Percentiles rank a stretch among this genome's conserved stretches.
Conservation (phyloP, 2,329 filamentous ascomycete genomes). For the Monilinia polystroma region DNA sequence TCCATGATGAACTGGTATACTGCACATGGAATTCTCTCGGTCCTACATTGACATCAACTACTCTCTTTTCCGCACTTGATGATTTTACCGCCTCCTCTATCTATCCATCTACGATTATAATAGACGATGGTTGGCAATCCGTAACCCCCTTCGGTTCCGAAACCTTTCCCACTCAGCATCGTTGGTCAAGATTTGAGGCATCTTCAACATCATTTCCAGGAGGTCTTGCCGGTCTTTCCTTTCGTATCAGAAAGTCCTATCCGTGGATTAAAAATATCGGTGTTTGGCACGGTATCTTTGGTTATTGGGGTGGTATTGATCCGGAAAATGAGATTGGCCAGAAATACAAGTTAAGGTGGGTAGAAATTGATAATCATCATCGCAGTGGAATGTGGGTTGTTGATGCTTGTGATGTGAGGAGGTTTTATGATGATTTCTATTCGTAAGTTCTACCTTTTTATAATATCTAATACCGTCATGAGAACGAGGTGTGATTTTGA, state of each 20-base stretch:
- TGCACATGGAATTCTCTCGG: constrained; percentile 29
- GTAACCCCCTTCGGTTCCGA: constrained; percentile 19
- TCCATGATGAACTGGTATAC: constrained; percentile 24
- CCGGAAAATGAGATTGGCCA: constrained; percentile 23
- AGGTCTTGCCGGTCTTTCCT: constrained; percentile 24
- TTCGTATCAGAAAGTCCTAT: constrained; percentile 15
- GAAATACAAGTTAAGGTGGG: constrained; percentile 22
- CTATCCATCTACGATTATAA: constrained; percentile 28
- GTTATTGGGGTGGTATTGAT: constrained; percentile 28
- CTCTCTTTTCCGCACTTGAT: constrained; percentile 21
- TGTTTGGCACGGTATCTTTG: constrained; percentile 29
- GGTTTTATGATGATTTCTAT: constrained; percentile 28
- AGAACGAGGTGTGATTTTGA: not conserved
- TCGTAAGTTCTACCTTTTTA: constrained; percentile 10
- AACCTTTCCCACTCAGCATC: not conserved
- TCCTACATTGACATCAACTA: constrained; percentile 21
- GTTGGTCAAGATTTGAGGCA: constrained; percentile 27
- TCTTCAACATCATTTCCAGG: constrained; percentile 24
- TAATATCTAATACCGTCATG: not conserved
- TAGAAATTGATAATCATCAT: constrained; percentile 23
- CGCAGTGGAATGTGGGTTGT: constrained; percentile 24
- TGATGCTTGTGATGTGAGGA: constrained; percentile 22
- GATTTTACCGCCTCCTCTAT: constrained; percentile 20
- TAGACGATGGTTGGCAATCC: constrained; percentile 30
- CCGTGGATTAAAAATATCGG: constrained; percentile 28